Percentiles rank a stretch among this genome's conserved stretches.
These are phyloP conservation scores for Suhomyces taliae DNA, from an alignment of 1,139 yeast genomes.

Conservation along the genomic window DNA sequence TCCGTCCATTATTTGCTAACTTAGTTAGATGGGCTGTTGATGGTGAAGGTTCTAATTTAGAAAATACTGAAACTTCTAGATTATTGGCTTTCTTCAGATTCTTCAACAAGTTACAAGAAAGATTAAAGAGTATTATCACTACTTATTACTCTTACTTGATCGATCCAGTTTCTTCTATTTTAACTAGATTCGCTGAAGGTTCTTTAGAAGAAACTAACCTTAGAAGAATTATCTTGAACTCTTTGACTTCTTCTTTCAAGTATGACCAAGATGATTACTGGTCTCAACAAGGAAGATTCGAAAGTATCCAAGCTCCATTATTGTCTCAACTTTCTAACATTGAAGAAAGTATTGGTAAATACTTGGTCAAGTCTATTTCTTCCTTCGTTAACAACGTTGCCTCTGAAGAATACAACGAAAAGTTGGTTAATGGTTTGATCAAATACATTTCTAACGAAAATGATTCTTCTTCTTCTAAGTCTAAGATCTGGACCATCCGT, in stretches of 20 bases:
- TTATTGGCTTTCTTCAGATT: conserved; percentile 80
- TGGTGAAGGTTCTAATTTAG: conserved; percentile 64
- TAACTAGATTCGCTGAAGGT: conserved; percentile 47
- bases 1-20: conserved; percentile 87
- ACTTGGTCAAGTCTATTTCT: conserved; percentile 76
- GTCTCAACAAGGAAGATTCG: conserved; percentile 86
- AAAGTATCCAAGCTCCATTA: conserved; percentile 60
- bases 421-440: conserved; percentile 40
- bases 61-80: conserved; percentile 52
- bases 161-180: conserved; percentile 63
- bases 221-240: conserved; percentile 69
- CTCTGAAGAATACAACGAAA: conserved; percentile 77
- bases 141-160: conserved; percentile 82
- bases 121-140: conserved; percentile 82
- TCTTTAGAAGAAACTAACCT: conserved; percentile 53
- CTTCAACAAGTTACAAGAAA: conserved; percentile 80
- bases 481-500: conserved; percentile 82
- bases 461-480: conserved; percentile 26
- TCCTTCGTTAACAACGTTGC: conserved; percentile 72
- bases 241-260: conserved; percentile 76
- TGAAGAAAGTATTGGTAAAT: conserved; percentile 71
- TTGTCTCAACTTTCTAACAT: conserved; percentile 64
- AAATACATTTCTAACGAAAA: conserved; percentile 38
- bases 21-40: conserved; percentile 92
- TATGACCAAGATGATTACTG: conserved; percentile 93